These are phyloP conservation scores for Hymenoscyphus fructigenus DNA, from an alignment of 2,329 filamentous ascomycete species.

Conservation along the genomic window DNA sequence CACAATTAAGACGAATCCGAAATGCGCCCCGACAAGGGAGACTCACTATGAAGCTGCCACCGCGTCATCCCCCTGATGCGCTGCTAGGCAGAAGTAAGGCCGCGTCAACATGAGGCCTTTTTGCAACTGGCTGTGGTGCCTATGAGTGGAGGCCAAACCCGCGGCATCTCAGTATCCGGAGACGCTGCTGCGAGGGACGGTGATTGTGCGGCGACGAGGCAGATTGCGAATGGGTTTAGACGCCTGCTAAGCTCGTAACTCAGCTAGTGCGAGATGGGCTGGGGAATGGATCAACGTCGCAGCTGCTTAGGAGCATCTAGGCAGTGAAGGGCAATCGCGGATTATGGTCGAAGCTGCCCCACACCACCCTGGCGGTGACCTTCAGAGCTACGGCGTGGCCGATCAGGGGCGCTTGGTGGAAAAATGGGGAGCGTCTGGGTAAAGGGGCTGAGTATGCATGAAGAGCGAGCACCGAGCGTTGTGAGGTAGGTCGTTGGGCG, in stretches of 20 bases:
- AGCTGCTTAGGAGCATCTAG: conserved; percentile 16
- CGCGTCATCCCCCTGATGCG: neutral
- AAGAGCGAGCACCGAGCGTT: conserved; percentile 16
- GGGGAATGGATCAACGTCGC: conserved; percentile 14
- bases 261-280: conserved; percentile 18
- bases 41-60: neutral
- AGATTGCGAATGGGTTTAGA: conserved; percentile 21
- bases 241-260: conserved; percentile 22
- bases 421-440: conserved; percentile 13
- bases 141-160: neutral
- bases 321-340: conserved; percentile 15
- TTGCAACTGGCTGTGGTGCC: neutral
- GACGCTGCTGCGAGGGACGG: conserved; percentile 12
- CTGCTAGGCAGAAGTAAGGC: conserved; percentile 4
- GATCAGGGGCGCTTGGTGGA: too few species aligned
- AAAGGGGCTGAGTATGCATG: conserved; percentile 26
- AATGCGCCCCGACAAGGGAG: neutral
- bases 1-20: too few species aligned
- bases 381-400: conserved; percentile 24
- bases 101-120: conserved; percentile 1
- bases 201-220: conserved; percentile 22
- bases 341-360: conserved; percentile 24
- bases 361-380: conserved; percentile 19
- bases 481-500: conserved; percentile 11
- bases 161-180: conserved; percentile 7